Base-by-base conservation (phyloP, 2,329 filamentous ascomycete species). In the Bipolaris bicolor region DNA sequence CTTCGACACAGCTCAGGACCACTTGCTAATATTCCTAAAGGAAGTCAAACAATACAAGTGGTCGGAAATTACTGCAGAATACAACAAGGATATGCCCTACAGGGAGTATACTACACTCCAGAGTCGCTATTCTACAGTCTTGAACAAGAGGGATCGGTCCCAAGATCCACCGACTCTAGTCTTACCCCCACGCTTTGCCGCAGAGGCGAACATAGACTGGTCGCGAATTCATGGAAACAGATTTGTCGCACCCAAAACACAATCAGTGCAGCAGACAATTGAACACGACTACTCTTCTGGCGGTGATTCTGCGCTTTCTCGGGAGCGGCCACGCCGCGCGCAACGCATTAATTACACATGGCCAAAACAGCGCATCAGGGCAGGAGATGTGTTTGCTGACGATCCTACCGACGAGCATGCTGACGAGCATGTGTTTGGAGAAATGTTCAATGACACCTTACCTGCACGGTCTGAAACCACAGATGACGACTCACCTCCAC, bases 21-120 rank as follows among this genome's bases (percentile, higher is more conserved):
- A 73, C 24, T 59, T 77, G 7, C 62, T 82, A 0, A 74, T 78
- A 5, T 75, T 75, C 34, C 51, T 81, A 4, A 80, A 77, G 46
- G 78, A 80, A 51, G 75, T 77, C 0, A 74, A 78, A 34, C 62
- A 64, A 6, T 57, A 71, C 3, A 56, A 57, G 7, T 81, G 78
- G 78, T 52, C 63, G 2, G 62, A 74, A 1, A 78, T 81, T 7
- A 65, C 67, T 0, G 36, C 56, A 5, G 64, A 65, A 36, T 73
- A 65, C 11, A 56, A 63, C 24, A 53, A 37, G 2, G 65, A 76
- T 26, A 76, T 79, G 46, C 67, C 73, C 1, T 57, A 64, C 10
- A 69, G 80, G 3, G 68, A 51, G 9, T 65, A 65, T 11, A 18
- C 39, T 3, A 59, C 61, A 7, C 54, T 76, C 0, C 69, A 75